phyloP scores from a whole-genome alignment of 345 rosid species.

The Fremontodendron californicum region DNA sequence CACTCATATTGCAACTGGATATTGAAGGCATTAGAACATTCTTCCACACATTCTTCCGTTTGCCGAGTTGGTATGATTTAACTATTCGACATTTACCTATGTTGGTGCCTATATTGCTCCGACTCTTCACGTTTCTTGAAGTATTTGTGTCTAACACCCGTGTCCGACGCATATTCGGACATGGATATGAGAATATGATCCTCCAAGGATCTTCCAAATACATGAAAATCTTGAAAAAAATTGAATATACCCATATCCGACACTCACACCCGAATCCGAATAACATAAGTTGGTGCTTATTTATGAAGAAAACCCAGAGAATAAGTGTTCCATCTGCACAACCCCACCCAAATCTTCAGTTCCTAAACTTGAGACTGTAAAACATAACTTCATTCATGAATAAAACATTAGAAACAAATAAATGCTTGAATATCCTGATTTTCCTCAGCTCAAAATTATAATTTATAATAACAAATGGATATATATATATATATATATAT shows the following conservation, averaged over 20 bases:
- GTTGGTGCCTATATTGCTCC: too few species aligned
- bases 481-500: too few species aligned
- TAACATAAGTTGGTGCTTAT: not conserved
- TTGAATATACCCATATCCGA: too few species aligned
- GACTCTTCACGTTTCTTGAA: too few species aligned
- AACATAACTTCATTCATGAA: not conserved
- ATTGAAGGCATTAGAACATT: constrained; percentile 75
- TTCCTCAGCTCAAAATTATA: not conserved
- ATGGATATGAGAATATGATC: too few species aligned
- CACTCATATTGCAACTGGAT: constrained; percentile 80
- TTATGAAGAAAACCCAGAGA: not conserved
- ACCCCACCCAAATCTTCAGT: not conserved
- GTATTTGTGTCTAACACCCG: too few species aligned
- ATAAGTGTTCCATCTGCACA: not conserved
- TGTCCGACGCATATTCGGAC: too few species aligned
- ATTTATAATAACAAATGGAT: not conserved
- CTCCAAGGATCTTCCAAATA: too few species aligned
- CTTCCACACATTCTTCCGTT: constrained; percentile 75
- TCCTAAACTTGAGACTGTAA: not conserved
- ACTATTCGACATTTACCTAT: not conserved
- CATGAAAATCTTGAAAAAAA: too few species aligned
- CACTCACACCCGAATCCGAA: too few species aligned
- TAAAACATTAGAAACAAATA: not conserved
- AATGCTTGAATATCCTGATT: not conserved
- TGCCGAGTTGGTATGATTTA: constrained; percentile 72